A percentile compares a stretch with the other conserved stretches of the same genome.
Evolutionary conservation across 441 rosid genomes (phyloP).

Genomic region (Populus tomentosa): DNA sequence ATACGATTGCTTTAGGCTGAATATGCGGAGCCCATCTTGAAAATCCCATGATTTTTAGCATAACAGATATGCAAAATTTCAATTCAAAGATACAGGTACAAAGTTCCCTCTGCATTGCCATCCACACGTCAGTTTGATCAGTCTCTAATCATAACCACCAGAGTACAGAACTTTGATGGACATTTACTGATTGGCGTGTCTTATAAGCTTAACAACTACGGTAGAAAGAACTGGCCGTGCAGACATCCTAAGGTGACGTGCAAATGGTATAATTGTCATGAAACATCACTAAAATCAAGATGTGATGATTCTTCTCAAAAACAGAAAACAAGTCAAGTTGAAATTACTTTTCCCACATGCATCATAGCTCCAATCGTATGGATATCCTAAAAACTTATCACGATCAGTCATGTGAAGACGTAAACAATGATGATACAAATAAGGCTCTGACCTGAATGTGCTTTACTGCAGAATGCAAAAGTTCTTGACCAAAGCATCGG

Average conservation of each 20-base stretch:
- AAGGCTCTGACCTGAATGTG: slow-evolving; percentile 12
- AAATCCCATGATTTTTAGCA: not conserved
- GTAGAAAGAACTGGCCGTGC: no score
- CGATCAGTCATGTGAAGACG: not conserved
- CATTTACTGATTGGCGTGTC: not conserved
- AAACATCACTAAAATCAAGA: not conserved
- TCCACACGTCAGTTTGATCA: not conserved
- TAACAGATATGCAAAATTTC: not conserved
- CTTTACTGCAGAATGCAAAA: not conserved
- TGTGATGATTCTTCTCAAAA: not conserved
- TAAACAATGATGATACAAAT: not conserved
- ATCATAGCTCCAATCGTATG: not conserved
- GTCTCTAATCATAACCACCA: not conserved
- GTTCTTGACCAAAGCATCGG: slow-evolving; percentile 7
- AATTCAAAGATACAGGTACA: not conserved
- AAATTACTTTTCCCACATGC: not conserved
- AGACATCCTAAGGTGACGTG: not conserved
- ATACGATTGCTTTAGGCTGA: not conserved
- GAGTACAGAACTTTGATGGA: not conserved
- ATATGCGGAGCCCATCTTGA: not conserved
- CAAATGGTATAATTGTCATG: not conserved
- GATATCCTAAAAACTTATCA: not conserved
- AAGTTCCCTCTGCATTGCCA: not conserved
- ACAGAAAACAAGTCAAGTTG: not conserved
- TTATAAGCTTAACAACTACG: not conserved